Conservation (phyloP, 129 eudicot genomes). For the Flaveria sonorensis region DNA sequence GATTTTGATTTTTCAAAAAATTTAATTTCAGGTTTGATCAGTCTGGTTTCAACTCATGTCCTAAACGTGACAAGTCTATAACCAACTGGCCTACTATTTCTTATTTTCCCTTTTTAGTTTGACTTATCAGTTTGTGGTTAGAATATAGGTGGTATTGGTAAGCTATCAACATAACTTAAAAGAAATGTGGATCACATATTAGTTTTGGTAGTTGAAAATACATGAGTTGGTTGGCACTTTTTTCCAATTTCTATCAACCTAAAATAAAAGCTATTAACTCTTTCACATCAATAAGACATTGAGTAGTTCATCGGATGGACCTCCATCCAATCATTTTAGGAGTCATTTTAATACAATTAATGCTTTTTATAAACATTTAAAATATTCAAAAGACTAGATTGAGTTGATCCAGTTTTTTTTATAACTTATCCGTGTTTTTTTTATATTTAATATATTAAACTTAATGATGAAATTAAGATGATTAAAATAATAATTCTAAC, state of each 20-base stretch:
- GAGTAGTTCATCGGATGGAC: not conserved
- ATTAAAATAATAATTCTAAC: not conserved
- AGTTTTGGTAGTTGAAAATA: not conserved
- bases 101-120: not conserved
- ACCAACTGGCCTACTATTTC: not conserved
- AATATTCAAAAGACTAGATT: not conserved
- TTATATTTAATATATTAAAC: not conserved
- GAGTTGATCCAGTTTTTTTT: not conserved
- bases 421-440: not conserved
- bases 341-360: not conserved
- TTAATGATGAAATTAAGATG: not conserved
- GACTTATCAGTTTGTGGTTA: conserved; percentile 1
- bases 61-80: not conserved
- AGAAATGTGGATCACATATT: conserved; percentile 7
- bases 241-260: conserved; percentile 8
- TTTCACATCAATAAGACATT: not conserved
- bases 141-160: conserved; percentile 26
- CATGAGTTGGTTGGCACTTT: conserved; percentile 10
- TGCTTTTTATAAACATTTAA: not conserved
- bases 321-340: not conserved
- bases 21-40: no score
- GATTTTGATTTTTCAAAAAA: no score
- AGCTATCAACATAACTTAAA: conserved; percentile 30
- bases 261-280: conserved; percentile 15
- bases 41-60: no score